Evolutionary conservation across 192 early-diverging fungal genomes (phyloP).

Genomic region (Chytriomyces sp.): DNA sequence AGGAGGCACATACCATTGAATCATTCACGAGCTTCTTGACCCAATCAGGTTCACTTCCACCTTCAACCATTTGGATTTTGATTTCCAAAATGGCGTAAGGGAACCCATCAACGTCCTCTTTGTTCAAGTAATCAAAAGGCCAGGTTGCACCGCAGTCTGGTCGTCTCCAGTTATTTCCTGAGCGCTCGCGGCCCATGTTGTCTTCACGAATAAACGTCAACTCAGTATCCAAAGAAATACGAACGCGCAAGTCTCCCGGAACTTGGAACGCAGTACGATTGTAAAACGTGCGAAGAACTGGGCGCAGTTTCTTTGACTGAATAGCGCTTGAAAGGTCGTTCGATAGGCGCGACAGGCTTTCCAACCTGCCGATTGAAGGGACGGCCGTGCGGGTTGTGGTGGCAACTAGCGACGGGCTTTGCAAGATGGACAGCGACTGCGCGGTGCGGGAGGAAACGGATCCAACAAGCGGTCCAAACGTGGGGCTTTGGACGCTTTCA

Average conservation of each 20-base stretch:
- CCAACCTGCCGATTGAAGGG: constrained; percentile 42
- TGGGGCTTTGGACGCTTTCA: constrained; percentile 21
- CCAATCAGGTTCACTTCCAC: constrained; percentile 91
- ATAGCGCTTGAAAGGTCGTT: constrained; percentile 75
- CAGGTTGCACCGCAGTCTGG: constrained; percentile 79
- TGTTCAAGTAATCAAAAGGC: constrained; percentile 80
- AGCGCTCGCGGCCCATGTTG: constrained; percentile 66
- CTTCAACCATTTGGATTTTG: constrained; percentile 93
- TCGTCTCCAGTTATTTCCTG: constrained; percentile 90
- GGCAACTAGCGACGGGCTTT: constrained; percentile 9
- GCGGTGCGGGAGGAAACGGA: not conserved
- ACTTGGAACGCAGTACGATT: constrained; percentile 98
- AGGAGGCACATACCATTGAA: constrained; percentile 65
- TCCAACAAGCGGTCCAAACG: not conserved
- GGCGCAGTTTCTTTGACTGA: constrained; percentile 66
- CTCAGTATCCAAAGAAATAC: constrained; percentile 95
- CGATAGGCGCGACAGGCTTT: constrained; percentile 70
- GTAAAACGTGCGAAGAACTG: constrained; percentile 88
- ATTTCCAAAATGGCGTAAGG: constrained; percentile 97
- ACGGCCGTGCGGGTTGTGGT: constrained; percentile 31
- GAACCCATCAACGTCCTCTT: constrained; percentile 81
- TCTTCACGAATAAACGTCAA: constrained; percentile 97
- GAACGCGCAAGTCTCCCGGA: constrained; percentile 90
- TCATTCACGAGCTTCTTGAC: constrained; percentile 87
- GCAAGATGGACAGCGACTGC: not conserved